Percentiles rank a stretch among this genome's conserved stretches.
phyloP scores from a whole-genome alignment of 352 stramenopile species.

The Blastocystis sp. region DNA sequence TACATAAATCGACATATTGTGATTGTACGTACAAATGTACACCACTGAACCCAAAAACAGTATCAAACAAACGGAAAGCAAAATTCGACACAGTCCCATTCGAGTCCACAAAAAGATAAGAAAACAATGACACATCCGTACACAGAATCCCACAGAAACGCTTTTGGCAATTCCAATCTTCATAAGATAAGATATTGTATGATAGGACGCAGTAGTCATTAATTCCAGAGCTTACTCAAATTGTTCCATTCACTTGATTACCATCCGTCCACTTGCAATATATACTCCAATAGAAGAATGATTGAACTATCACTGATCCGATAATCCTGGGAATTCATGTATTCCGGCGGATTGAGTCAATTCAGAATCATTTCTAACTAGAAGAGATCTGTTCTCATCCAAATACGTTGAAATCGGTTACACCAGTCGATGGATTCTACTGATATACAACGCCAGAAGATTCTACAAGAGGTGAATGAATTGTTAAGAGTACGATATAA shows the following conservation, averaged over 20 bases:
- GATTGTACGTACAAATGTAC: slow-evolving; percentile 37
- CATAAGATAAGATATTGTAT: background rate
- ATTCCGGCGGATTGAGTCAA: too few relatives aligned
- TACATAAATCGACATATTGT: slow-evolving; percentile 39
- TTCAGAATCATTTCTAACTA: too few relatives aligned
- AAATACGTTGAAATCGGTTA: too few relatives aligned
- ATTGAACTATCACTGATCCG: background rate
- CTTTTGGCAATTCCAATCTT: background rate
- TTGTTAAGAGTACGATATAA: background rate
- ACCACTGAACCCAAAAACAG: background rate
- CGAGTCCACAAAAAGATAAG: background rate
- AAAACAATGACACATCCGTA: slow-evolving; percentile 2
- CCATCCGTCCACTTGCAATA: background rate
- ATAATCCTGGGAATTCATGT: too few relatives aligned
- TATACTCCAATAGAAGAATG: background rate
- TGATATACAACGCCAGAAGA: too few relatives aligned
- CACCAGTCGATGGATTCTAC: too few relatives aligned
- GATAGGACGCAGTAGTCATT: background rate
- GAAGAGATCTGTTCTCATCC: too few relatives aligned
- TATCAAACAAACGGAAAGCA: background rate
- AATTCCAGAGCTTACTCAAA: too few relatives aligned
- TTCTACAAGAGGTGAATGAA: background rate
- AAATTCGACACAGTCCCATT: background rate
- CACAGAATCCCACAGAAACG: background rate
- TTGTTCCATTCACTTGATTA: background rate